Percentiles rank a stretch among this genome's conserved stretches.
Evolutionary conservation across 2,329 filamentous ascomycete genomes (phyloP).

Genomic region (Xylariomycetidae sp.): DNA sequence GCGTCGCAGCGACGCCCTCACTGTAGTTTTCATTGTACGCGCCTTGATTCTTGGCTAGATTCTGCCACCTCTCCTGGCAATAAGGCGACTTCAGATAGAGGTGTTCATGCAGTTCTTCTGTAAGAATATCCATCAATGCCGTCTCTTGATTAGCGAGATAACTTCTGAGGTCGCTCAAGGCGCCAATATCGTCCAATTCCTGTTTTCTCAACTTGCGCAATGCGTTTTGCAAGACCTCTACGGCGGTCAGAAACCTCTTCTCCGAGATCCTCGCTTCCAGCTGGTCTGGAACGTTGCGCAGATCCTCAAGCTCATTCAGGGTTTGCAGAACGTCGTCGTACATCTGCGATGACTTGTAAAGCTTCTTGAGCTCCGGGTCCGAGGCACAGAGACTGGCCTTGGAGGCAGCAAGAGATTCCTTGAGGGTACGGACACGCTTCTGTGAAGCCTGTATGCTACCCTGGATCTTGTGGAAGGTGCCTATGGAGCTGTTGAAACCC

Average conservation of each 20-base stretch:
- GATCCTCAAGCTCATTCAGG: slow-evolving; percentile 78
- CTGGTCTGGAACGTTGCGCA: slow-evolving; percentile 85
- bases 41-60: slow-evolving; percentile 64
- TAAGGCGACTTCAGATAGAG: slow-evolving; percentile 97
- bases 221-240: slow-evolving; percentile 86
- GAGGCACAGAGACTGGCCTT: slow-evolving; percentile 79
- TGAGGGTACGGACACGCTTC: slow-evolving; percentile 74
- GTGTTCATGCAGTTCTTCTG: slow-evolving; percentile 97
- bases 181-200: slow-evolving; percentile 87
- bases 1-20: slow-evolving; percentile 40
- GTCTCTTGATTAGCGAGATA: slow-evolving; percentile 94
- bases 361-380: slow-evolving; percentile 84
- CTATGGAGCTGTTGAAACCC: slow-evolving; percentile 98
- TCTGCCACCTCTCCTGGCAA: slow-evolving; percentile 93
- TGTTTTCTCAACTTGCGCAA: slow-evolving; percentile 78
- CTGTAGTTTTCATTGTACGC: slow-evolving; percentile 44
- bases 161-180: slow-evolving; percentile 75
- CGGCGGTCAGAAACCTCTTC: slow-evolving; percentile 88
- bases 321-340: slow-evolving; percentile 88
- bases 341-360: slow-evolving; percentile 80
- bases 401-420: slow-evolving; percentile 75
- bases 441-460: slow-evolving; percentile 87
- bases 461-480: slow-evolving; percentile 98
- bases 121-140: slow-evolving; percentile 83
- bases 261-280: slow-evolving; percentile 93